Percentiles rank a stretch among this genome's conserved stretches.
phyloP scores from a whole-genome alignment of 306 rosid species.

The Oemleria cerasiformis region DNA sequence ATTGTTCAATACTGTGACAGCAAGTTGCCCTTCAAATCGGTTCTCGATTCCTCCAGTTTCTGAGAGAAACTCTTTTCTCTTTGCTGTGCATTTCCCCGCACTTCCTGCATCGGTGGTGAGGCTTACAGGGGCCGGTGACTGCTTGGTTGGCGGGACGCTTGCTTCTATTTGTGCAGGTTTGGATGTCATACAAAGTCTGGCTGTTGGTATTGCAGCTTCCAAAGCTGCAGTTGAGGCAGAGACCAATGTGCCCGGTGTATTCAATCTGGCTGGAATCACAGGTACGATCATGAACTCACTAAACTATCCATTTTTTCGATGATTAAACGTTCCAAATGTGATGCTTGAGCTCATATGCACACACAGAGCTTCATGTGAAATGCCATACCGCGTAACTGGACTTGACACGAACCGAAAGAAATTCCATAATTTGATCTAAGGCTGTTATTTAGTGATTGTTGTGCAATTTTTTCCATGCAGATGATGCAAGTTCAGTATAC shows the following conservation, averaged over 20 bases:
- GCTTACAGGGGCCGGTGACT: slow-evolving; percentile 90
- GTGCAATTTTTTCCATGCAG: slow-evolving; percentile 21
- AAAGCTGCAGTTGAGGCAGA: slow-evolving; percentile 80
- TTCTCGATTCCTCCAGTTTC: slow-evolving; percentile 31
- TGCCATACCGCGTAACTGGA: neutral
- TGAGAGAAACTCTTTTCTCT: slow-evolving; percentile 46
- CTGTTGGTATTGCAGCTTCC: slow-evolving; percentile 84
- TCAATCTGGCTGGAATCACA: slow-evolving; percentile 50
- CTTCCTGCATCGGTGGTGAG: slow-evolving; percentile 75
- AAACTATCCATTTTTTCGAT: neutral
- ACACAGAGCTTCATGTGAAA: neutral
- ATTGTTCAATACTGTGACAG: slow-evolving; percentile 38
- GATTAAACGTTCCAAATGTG: neutral
- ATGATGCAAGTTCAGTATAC: slow-evolving; percentile 37
- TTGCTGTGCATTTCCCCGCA: slow-evolving; percentile 76
- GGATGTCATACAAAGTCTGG: slow-evolving; percentile 70
- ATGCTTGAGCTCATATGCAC: neutral
- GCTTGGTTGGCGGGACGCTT: slow-evolving; percentile 82
- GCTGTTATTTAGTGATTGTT: neutral
- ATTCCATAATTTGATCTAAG: neutral
- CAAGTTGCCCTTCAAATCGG: slow-evolving; percentile 46
- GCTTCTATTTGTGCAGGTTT: slow-evolving; percentile 75
- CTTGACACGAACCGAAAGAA: neutral
- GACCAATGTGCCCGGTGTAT: slow-evolving; percentile 61
- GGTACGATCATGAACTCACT: slow-evolving; percentile 33